phyloP scores from a whole-genome alignment of 2,329 filamentous ascomycete genomes.

The Fusarium gaditjirri region DNA sequence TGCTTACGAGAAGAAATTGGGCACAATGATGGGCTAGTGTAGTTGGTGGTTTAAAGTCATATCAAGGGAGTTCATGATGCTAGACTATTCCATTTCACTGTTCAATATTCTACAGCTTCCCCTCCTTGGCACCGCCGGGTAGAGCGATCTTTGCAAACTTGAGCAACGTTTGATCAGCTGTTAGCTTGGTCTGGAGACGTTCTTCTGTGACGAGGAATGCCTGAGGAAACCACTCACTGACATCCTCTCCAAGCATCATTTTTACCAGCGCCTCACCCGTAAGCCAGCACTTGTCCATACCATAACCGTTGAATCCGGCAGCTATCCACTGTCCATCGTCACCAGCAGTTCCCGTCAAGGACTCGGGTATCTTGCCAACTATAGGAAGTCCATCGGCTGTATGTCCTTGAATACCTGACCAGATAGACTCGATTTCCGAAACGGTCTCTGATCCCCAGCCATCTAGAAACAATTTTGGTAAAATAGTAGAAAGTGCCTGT shows the following conservation, averaged over 20 bases:
- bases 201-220: slow-evolving; percentile 19
- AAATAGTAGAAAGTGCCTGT: slow-evolving; percentile 49
- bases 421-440: slow-evolving; percentile 38
- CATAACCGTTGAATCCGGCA: slow-evolving; percentile 60
- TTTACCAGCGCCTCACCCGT: slow-evolving; percentile 53
- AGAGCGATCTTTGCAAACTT: not conserved
- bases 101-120: not conserved
- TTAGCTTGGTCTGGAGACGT: not conserved
- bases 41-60: accelerated
- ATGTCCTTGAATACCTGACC: slow-evolving; percentile 59
- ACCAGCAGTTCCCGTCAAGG: slow-evolving; percentile 16
- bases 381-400: slow-evolving; percentile 59
- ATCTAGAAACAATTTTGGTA: slow-evolving; percentile 52
- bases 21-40: slow-evolving; percentile 3
- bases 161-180: not conserved
- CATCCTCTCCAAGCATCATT: slow-evolving; percentile 39
- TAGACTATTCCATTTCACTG: too few relatives aligned
- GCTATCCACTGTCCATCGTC: slow-evolving; percentile 56
- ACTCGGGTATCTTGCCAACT: slow-evolving; percentile 55
- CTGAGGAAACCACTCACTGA: slow-evolving; percentile 33
- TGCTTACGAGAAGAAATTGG: slow-evolving; percentile 7
- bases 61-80: accelerated
- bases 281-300: slow-evolving; percentile 63
- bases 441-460: slow-evolving; percentile 39
- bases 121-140: not conserved